These are phyloP conservation scores for Stagonosporopsis rhizophila DNA, from an alignment of 2,329 filamentous ascomycete species.

Conservation along the genomic window DNA sequence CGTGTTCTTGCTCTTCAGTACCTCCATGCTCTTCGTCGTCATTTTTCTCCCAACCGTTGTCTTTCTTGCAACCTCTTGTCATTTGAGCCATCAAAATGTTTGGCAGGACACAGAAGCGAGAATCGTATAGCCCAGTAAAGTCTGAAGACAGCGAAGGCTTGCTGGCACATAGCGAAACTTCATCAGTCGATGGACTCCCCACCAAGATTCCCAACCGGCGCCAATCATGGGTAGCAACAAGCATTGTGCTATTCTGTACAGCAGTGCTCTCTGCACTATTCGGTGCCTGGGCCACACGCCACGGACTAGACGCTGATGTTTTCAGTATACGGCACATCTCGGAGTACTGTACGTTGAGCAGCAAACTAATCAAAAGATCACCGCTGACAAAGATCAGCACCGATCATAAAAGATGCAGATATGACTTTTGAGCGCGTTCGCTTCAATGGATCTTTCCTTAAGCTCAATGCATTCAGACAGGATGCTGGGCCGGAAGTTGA, in stretches of 20 bases:
- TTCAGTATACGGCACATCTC: slow-evolving; percentile 42
- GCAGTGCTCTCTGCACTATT: slow-evolving; percentile 29
- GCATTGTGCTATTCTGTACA: slow-evolving; percentile 24
- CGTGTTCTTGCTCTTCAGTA: background rate
- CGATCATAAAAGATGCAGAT: slow-evolving; percentile 49
- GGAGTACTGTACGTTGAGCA: slow-evolving; percentile 38
- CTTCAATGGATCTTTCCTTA: slow-evolving; percentile 66
- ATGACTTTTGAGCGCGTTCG: slow-evolving; percentile 50
- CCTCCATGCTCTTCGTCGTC: background rate
- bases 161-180: slow-evolving; percentile 24
- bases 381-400: slow-evolving; percentile 30
- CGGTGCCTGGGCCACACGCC: slow-evolving; percentile 30
- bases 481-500: slow-evolving; percentile 63
- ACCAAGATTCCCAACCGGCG: slow-evolving; percentile 4
- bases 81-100: slow-evolving; percentile 22
- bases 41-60: background rate
- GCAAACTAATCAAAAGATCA: background rate
- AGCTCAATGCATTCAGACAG: slow-evolving; percentile 61
- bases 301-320: slow-evolving; percentile 28
- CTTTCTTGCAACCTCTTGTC: background rate
- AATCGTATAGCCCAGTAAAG: slow-evolving; percentile 20
- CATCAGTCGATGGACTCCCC: slow-evolving; percentile 15
- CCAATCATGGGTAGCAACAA: slow-evolving; percentile 26
- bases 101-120: slow-evolving; percentile 24
- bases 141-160: slow-evolving; percentile 29